Base-by-base conservation (phyloP, 2,329 filamentous ascomycete species). In the Monosporascus sp. region DNA sequence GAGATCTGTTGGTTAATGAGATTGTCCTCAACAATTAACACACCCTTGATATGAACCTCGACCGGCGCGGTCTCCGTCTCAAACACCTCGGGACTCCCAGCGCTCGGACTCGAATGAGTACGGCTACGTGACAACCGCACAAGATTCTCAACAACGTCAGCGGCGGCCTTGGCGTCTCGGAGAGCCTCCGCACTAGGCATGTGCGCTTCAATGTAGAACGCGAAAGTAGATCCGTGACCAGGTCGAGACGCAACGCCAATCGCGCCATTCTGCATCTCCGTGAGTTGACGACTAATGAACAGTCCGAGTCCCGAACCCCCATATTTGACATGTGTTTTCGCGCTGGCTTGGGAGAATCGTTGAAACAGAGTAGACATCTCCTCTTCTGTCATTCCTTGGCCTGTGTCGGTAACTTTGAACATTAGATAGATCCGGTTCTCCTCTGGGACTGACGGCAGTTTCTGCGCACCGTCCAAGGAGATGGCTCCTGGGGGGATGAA, bases 211-310 rank as follows among this genome's bases (percentile, higher is more conserved):
- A 91, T 80, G 64, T 89, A 91, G 65, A 91, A 91, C 20, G 81
- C 84, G 68, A 91, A 91, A 0, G 82, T 88, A 67, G 84, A 88
- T 26, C 88, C 88, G 43, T 81, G 74, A 11, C 84, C 86, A 49
- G 81, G 77, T 52, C 80, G 74, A 0, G 85, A 88, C 1, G 80
- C 76, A 4, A 91, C 86, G 4, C 87, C 87, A 53, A 91, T 89
- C 61, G 89, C 85, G 1, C 88, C 88, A 22, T 87, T 87, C 67
- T 91, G 87, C 55, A 91, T 74, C 64, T 91, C 86, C 1, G 85
- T 87, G 50, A 91, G 72, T 62, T 87, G 86, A 24, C 87, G 78
- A 8, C 82, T 88, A 64, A 91, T 91, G 71, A 90, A 91, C 1
- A 91, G 73, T 0, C 86, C 86, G 0, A 89, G 72, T 0, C 86